These are phyloP conservation scores for Setomelanomma holmii DNA, from an alignment of 2,329 filamentous ascomycete species.

Conservation along the genomic window DNA sequence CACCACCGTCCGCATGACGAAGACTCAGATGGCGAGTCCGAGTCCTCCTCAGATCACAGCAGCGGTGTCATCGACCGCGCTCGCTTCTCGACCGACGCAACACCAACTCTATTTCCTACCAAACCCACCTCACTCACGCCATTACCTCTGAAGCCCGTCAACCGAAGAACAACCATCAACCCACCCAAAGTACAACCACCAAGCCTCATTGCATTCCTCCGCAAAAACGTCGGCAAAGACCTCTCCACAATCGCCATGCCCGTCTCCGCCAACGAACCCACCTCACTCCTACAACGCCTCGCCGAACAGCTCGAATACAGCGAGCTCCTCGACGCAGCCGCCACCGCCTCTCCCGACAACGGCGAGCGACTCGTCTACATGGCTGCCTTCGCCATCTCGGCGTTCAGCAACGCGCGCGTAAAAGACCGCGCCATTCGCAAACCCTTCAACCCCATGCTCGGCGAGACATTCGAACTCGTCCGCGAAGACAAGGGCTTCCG, in stretches of 20 bases:
- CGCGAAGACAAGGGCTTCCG: constrained; percentile 87
- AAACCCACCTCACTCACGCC: constrained; percentile 79
- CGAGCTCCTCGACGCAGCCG: constrained; percentile 75
- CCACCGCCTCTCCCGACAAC: constrained; percentile 58
- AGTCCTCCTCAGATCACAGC: constrained; percentile 67
- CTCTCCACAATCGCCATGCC: constrained; percentile 97
- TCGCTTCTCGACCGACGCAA: constrained; percentile 39
- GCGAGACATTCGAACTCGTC: constrained; percentile 93
- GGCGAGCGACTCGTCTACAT: constrained; percentile 82
- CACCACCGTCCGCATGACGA: constrained; percentile 49
- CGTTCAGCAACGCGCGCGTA: constrained; percentile 80
- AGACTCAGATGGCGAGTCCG: constrained; percentile 63
- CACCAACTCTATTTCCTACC: constrained; percentile 69
- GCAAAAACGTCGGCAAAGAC: constrained; percentile 98
- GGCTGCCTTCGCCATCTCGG: constrained; percentile 87
- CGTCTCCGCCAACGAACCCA: constrained; percentile 92
- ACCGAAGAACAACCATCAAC: constrained; percentile 73
- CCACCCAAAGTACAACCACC: constrained; percentile 81
- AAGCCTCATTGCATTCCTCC: constrained; percentile 89
- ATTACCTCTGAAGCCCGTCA: constrained; percentile 74
- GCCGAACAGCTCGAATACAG: constrained; percentile 94
- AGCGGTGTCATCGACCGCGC: constrained; percentile 51
- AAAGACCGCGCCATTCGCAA: constrained; percentile 94
- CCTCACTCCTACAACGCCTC: constrained; percentile 84
- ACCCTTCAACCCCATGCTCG: constrained; percentile 95